phyloP scores from a whole-genome alignment of 129 eudicot species.

The Silybum marianum region DNA sequence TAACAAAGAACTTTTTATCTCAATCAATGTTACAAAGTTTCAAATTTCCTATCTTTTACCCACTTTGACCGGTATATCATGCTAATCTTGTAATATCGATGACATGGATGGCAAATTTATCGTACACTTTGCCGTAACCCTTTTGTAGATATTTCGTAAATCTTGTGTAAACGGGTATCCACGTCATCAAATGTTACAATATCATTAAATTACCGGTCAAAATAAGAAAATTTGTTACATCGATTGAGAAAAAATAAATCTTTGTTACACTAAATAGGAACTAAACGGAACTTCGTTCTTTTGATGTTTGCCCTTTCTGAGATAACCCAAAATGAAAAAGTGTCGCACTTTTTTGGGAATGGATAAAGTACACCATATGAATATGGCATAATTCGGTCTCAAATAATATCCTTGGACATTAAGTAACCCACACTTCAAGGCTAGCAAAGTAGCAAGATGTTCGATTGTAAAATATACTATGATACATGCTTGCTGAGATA shows the following conservation, averaged over 20 bases:
- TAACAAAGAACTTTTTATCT: too few species aligned
- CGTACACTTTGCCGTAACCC: background rate
- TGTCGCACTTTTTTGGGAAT: background rate
- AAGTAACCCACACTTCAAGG: background rate
- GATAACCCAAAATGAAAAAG: background rate
- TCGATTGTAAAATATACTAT: background rate
- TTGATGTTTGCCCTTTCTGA: background rate
- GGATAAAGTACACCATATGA: background rate
- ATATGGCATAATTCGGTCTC: background rate
- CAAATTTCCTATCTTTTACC: background rate
- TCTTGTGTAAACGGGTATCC: background rate
- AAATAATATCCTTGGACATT: background rate
- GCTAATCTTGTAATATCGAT: background rate
- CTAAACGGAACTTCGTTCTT: background rate
- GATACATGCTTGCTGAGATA: background rate
- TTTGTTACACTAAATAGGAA: background rate
- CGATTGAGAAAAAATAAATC: background rate
- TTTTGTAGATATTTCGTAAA: background rate
- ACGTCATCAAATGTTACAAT: background rate
- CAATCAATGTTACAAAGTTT: background rate
- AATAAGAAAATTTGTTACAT: too few species aligned
- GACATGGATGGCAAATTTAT: background rate
- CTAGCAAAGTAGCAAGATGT: background rate
- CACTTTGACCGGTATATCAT: background rate
- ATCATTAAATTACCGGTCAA: background rate